Conservation (phyloP, 225 moss, liverwort and hornwort species). For the Bryum argenteum region DNA sequence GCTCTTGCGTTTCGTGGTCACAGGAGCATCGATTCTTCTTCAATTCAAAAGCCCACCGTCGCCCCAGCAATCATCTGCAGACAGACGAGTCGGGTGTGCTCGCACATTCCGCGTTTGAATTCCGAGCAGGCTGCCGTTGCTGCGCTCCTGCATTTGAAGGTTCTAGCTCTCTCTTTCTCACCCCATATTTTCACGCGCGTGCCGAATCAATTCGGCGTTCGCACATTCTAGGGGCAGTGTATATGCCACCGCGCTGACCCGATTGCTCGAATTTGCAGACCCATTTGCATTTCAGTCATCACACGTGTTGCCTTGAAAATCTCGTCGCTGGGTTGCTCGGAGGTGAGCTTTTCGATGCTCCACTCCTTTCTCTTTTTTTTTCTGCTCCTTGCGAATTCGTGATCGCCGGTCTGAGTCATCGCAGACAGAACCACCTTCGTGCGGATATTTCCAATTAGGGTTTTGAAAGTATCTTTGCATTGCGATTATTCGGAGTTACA, state of each 20-base stretch:
- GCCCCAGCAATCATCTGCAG: background rate
- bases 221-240: too few relatives aligned
- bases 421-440: background rate
- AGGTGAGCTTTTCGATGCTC: conserved; percentile 8
- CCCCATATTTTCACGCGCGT: too few relatives aligned
- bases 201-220: too few relatives aligned
- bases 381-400: background rate
- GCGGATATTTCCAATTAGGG: conserved; percentile 10
- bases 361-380: background rate
- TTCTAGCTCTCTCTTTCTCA: background rate
- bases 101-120: background rate
- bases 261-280: too few relatives aligned
- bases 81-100: background rate
- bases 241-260: too few relatives aligned
- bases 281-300: too few relatives aligned
- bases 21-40: conserved; percentile 1
- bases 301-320: too few relatives aligned
- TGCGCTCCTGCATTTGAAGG: background rate
- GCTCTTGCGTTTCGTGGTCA: conserved; percentile 32
- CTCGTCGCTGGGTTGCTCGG: too few relatives aligned
- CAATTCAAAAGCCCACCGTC: background rate
- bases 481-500: background rate
- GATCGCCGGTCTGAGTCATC: background rate
- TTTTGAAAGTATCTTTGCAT: background rate
- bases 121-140: conserved; percentile 3